Evolutionary conservation across 805 yeast species (phyloP).

Genomic region (Kodamaea lidongshanica): DNA sequence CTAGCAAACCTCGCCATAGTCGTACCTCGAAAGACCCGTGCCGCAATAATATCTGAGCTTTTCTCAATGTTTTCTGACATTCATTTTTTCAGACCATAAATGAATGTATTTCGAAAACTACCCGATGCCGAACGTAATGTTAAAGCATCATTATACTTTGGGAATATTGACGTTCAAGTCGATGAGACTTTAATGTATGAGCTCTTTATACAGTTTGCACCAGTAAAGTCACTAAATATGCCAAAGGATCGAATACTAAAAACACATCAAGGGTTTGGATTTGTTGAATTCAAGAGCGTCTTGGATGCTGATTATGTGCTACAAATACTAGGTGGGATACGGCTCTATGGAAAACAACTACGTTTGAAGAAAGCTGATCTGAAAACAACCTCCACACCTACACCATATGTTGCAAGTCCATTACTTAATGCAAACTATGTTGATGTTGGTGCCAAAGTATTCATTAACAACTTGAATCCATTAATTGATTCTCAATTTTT

Average conservation of each 20-base stretch:
- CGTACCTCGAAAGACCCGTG: too few relatives aligned
- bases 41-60: too few relatives aligned
- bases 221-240: slow-evolving; percentile 60
- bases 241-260: slow-evolving; percentile 73
- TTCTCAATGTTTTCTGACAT: too few relatives aligned
- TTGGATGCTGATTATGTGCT: slow-evolving; percentile 68
- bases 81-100: too few relatives aligned
- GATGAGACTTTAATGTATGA: slow-evolving; percentile 72
- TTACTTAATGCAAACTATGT: slow-evolving; percentile 12
- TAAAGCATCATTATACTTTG: slow-evolving; percentile 67
- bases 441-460: slow-evolving; percentile 49
- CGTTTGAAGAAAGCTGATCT: slow-evolving; percentile 49
- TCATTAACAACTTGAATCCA: slow-evolving; percentile 57
- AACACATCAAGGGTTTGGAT: slow-evolving; percentile 82
- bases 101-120: slow-evolving; percentile 27
- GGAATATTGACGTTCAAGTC: slow-evolving; percentile 73
- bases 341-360: slow-evolving; percentile 55
- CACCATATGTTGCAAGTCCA: slow-evolving; percentile 3
- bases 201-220: slow-evolving; percentile 78
- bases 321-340: slow-evolving; percentile 52
- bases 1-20: too few relatives aligned
- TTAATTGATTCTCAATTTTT: slow-evolving; percentile 57
- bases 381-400: slow-evolving; percentile 12
- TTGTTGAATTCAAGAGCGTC: slow-evolving; percentile 59
- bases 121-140: slow-evolving; percentile 47